A percentile compares a stretch with the other conserved stretches of the same genome.
These are phyloP conservation scores for Naganishia antarctica DNA, from an alignment of 768 basidiomycete genomes.

Conservation along the genomic window DNA sequence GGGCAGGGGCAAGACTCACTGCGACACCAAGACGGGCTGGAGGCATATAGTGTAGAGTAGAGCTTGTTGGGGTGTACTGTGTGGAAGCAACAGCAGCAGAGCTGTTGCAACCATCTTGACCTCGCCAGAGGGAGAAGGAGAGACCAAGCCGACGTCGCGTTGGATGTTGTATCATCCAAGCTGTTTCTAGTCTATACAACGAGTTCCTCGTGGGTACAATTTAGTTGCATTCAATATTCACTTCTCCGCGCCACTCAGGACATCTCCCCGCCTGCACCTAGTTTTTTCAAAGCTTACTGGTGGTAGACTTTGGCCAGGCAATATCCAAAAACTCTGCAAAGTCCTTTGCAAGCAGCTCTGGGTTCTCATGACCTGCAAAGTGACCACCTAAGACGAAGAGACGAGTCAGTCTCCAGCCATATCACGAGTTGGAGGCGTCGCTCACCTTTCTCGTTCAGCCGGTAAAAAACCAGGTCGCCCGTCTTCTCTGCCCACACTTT, in stretches of 20 bases:
- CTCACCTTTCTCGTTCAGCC: conserved; percentile 42
- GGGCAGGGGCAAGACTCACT: conserved; percentile 41
- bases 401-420: background rate
- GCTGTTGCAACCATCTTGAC: no score
- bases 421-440: background rate
- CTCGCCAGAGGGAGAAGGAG: no score
- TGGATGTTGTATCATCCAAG: no score
- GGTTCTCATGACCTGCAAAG: conserved; percentile 48
- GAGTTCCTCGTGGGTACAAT: no score
- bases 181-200: no score
- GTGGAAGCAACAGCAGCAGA: no score
- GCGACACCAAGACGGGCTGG: conserved; percentile 45
- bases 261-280: no score
- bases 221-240: no score
- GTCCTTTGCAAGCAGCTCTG: conserved; percentile 41
- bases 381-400: conserved; percentile 39
- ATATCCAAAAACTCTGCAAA: conserved; percentile 46
- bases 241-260: no score
- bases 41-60: conserved; percentile 38
- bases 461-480: conserved; percentile 41
- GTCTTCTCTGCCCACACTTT: conserved; percentile 40
- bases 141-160: no score
- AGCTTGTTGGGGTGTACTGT: no score
- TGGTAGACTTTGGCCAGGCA: conserved; percentile 27
- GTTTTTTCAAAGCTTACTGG: conserved; percentile 29